These are phyloP conservation scores for Russula virescens DNA, from an alignment of 768 basidiomycete species.

Conservation along the genomic window DNA sequence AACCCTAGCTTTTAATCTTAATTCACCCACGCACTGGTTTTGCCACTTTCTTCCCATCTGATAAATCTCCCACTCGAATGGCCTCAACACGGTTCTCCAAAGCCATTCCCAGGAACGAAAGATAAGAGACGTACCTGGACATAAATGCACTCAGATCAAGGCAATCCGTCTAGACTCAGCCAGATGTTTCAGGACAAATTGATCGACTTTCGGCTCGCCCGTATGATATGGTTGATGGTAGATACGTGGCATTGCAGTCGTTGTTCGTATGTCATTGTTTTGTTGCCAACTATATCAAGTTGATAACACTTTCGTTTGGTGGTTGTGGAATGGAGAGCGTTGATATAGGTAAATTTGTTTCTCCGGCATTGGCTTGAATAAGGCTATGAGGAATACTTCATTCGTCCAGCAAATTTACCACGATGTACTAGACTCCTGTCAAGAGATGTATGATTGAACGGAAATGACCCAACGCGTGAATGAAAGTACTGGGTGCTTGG, in stretches of 20 bases:
- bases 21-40: neutral
- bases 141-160: neutral
- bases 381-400: neutral
- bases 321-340: no score
- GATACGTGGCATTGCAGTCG: neutral
- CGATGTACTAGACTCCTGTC: slow-evolving; percentile 1
- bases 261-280: neutral
- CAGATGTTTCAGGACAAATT: neutral
- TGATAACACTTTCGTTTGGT: neutral
- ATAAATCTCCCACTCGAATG: neutral
- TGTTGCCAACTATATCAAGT: neutral
- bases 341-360: no score
- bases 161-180: neutral
- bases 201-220: neutral
- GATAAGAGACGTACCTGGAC: slow-evolving; percentile 1
- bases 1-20: slow-evolving; percentile 1
- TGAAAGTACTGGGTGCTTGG: no score
- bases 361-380: no score
- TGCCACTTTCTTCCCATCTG: neutral
- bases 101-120: neutral
- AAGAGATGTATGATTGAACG: neutral
- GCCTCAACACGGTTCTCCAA: neutral
- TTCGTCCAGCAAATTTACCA: slow-evolving; percentile 5
- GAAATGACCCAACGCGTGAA: neutral
- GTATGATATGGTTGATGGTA: no score